Conservation (phyloP, 2,329 filamentous ascomycete species). For the Ophiobolus disseminans region DNA sequence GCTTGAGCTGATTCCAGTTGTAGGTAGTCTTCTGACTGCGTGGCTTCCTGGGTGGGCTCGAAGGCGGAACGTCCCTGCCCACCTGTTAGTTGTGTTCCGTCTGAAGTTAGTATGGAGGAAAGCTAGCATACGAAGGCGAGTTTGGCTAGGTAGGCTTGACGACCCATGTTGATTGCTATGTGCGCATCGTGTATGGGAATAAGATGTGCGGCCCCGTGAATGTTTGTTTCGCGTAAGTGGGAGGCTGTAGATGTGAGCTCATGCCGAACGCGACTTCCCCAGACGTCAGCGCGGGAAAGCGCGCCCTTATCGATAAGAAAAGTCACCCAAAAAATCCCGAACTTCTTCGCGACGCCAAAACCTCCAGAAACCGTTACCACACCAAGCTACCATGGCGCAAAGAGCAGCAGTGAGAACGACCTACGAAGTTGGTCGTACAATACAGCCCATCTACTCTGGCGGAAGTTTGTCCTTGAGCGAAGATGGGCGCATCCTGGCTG, state of each 20-base stretch:
- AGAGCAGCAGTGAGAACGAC: slow-evolving; percentile 76
- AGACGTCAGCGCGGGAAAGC: slow-evolving; percentile 20
- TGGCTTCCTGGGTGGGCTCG: slow-evolving; percentile 39
- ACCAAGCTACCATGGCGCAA: slow-evolving; percentile 55
- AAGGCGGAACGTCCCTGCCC: slow-evolving; percentile 52
- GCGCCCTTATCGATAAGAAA: slow-evolving; percentile 45
- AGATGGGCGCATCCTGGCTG: slow-evolving; percentile 81
- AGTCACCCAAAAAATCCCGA: slow-evolving; percentile 38
- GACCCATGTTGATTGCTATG: slow-evolving; percentile 34
- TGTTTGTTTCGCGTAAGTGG: neutral
- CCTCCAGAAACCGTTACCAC: neutral
- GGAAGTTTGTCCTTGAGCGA: slow-evolving; percentile 85
- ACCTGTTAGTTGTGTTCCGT: slow-evolving; percentile 20
- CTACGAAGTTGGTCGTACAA: slow-evolving; percentile 81
- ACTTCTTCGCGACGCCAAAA: slow-evolving; percentile 12
- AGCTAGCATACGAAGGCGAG: slow-evolving; percentile 46
- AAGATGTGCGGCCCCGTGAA: neutral
- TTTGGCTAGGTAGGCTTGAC: slow-evolving; percentile 48
- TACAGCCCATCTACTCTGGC: slow-evolving; percentile 93
- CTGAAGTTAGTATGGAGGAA: slow-evolving; percentile 2
- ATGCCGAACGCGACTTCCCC: slow-evolving; percentile 13
- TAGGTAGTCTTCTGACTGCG: slow-evolving; percentile 34
- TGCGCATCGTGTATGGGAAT: neutral
- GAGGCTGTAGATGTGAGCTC: neutral
- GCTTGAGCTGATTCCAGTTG: slow-evolving; percentile 35